These are phyloP conservation scores for Ettlia oleoabundans DNA, from an alignment of 139 green algal species.

Conservation along the genomic window DNA sequence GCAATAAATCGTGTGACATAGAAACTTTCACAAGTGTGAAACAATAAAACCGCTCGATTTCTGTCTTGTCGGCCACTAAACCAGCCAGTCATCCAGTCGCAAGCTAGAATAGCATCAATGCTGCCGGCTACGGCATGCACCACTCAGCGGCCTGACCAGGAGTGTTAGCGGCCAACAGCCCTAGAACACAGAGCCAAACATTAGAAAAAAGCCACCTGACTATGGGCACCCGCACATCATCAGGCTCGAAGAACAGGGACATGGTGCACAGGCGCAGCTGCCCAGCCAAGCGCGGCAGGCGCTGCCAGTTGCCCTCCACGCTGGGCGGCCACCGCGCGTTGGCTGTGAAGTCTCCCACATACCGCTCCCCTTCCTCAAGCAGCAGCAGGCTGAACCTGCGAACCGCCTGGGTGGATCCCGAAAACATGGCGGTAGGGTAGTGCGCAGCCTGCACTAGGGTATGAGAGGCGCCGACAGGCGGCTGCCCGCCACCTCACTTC, in stretches of 20 bases:
- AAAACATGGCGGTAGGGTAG: constrained; percentile 53
- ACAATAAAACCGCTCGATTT: too few relatives aligned
- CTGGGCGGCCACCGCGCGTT: constrained; percentile 38
- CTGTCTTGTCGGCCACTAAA: too few relatives aligned
- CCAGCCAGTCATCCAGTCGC: too few relatives aligned
- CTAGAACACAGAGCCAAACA: background rate
- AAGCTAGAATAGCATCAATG: too few relatives aligned
- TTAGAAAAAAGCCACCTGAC: constrained; percentile 54
- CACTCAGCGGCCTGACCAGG: too few relatives aligned
- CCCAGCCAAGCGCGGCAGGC: constrained; percentile 59
- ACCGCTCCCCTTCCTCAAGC: constrained; percentile 86
- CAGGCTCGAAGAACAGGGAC: constrained; percentile 88
- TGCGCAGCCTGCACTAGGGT: background rate
- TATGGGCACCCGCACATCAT: constrained; percentile 84
- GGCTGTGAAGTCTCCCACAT: constrained; percentile 76
- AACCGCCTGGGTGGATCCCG: constrained; percentile 9
- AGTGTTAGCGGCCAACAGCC: too few relatives aligned
- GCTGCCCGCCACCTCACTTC: too few relatives aligned
- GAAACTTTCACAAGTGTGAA: too few relatives aligned
- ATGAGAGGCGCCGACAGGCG: too few relatives aligned
- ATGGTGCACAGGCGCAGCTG: constrained; percentile 83
- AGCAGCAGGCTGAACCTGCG: constrained; percentile 85
- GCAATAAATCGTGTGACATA: too few relatives aligned
- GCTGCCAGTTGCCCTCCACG: constrained; percentile 70
- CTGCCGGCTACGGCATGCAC: too few relatives aligned